A percentile compares a stretch with the other conserved stretches of the same genome.
Conservation (phyloP, 2,329 filamentous ascomycete species). For the Laburnicola sp. region DNA sequence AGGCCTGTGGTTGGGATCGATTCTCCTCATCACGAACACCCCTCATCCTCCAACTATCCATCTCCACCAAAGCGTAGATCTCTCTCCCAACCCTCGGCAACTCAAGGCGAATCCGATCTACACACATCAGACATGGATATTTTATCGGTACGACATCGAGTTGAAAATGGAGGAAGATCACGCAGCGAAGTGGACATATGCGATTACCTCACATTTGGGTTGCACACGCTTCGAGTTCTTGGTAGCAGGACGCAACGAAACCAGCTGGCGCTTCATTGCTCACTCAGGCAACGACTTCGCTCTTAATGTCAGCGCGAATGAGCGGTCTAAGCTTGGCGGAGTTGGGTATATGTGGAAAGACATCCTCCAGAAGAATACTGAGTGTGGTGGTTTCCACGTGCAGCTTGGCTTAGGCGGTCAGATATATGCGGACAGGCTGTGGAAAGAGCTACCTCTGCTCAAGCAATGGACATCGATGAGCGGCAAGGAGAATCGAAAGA, state of each 20-base stretch:
- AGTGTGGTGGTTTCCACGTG: conserved; percentile 93
- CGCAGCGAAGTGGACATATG: conserved; percentile 92
- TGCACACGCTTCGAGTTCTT: conserved; percentile 99
- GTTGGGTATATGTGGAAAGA: conserved; percentile 99
- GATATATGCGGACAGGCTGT: conserved; percentile 91
- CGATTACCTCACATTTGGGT: conserved; percentile 92
- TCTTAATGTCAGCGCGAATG: conserved; percentile 80
- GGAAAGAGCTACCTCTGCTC: conserved; percentile 91
- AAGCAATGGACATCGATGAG: conserved; percentile 95
- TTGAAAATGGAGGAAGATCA: conserved; percentile 81
- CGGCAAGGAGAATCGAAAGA: conserved; percentile 91
- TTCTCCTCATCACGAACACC: conserved; percentile 87
- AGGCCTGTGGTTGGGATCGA: conserved; percentile 89
- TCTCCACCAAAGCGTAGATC: conserved; percentile 83
- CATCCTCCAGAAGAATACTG: conserved; percentile 93
- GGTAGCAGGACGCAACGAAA: conserved; percentile 86
- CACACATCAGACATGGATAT: conserved; percentile 90
- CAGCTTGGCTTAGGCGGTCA: conserved; percentile 92
- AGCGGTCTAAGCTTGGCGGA: conserved; percentile 82
- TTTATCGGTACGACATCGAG: conserved; percentile 92
- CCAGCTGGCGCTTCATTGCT: conserved; percentile 91
- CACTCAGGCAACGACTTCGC: conserved; percentile 97
- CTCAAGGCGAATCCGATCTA: conserved; percentile 80
- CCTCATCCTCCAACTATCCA: conserved; percentile 95
- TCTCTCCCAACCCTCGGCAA: conserved; percentile 91